Evolutionary conservation across 257 asterid genomes (phyloP).

Genomic region (Jacaranda mimosifolia): DNA sequence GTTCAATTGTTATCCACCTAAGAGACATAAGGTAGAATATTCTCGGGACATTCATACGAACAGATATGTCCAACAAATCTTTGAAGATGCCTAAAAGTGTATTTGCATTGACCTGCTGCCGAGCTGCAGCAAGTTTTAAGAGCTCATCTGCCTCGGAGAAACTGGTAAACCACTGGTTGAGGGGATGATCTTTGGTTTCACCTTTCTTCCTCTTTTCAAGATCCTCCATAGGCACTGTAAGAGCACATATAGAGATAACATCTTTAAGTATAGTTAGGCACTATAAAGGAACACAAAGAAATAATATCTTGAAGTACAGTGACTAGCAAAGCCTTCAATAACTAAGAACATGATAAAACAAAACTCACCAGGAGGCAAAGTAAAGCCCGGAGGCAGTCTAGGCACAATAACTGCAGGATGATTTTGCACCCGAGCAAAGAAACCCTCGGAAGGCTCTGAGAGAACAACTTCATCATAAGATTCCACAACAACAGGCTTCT

Average conservation of each 20-base stretch:
- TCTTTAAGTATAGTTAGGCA: constrained; percentile 7
- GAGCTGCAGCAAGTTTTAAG: constrained; percentile 91
- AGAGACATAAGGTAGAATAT: not conserved
- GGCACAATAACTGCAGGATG: constrained; percentile 81
- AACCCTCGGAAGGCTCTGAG: constrained; percentile 80
- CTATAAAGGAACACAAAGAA: not conserved
- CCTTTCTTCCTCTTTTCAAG: constrained; percentile 62
- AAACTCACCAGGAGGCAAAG: constrained; percentile 72
- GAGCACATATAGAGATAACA: constrained; percentile 26
- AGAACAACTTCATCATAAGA: constrained; percentile 90
- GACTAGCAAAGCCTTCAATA: constrained; percentile 10
- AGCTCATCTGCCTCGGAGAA: constrained; percentile 96
- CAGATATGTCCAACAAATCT: constrained; percentile 18
- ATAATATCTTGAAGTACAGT: constrained; percentile 19
- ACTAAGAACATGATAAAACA: constrained; percentile 22
- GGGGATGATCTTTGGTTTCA: constrained; percentile 81
- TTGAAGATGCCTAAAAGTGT: constrained; percentile 21
- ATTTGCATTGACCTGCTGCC: constrained; percentile 76
- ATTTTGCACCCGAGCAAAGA: constrained; percentile 80
- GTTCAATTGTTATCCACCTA: constrained; percentile 23
- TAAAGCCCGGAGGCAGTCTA: constrained; percentile 64
- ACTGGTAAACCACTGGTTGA: constrained; percentile 79
- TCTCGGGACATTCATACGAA: not conserved
- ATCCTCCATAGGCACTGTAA: constrained; percentile 67
- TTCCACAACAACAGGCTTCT: constrained; percentile 86